Base-by-base conservation (phyloP, 495 filamentous ascomycete genomes). In the Endocarpon pusillum region DNA sequence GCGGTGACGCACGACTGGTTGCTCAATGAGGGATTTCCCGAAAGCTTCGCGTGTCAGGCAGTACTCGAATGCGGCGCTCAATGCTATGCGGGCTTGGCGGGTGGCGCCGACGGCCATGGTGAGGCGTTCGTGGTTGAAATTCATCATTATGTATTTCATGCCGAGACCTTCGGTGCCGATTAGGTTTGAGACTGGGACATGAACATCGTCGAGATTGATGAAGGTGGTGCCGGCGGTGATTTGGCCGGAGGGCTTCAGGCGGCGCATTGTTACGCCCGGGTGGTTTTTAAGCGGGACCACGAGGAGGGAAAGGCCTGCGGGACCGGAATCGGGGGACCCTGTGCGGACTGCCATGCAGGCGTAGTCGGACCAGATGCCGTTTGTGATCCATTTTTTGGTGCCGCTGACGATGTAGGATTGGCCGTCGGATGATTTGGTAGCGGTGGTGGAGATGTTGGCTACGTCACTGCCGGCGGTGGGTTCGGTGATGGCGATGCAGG, bases 381-480 rank as follows among this genome's bases (percentile, higher is more conserved):
- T 85, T 1, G 78, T 82, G 42, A 81, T 81, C 75, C 80, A 86
- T 59, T 86, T 86, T 64, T 86, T 86, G 0, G 62, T 62, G 20
- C 80, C 80, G 35, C 80, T 83, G 20, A 86, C 49, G 21, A 83
- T 62, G 39, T 78, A 86, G 43, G 71, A 53, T 42, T 68, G 69
- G 21, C 77, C 75, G 40, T 78, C 72, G 12, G 52, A 47, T 3
- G 59, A 68, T 52, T 73, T 78, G 4, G 50, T 54, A 2, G 80
- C 80, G 2, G 69, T 78, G 1, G 76, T 81, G 10, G 56, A 52
- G 43, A 83, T 77, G 40, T 71, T 73, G 1, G 75, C 71, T 3
- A 85, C 79, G 43, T 85, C 78, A 40, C 63, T 70, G 2, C 78
- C 78, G 3, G 75, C 75, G 19, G 65, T 67, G 0, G 79, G 79